Conservation (phyloP, 2,329 filamentous ascomycete genomes). For the Cladorrhinum sp. region DNA sequence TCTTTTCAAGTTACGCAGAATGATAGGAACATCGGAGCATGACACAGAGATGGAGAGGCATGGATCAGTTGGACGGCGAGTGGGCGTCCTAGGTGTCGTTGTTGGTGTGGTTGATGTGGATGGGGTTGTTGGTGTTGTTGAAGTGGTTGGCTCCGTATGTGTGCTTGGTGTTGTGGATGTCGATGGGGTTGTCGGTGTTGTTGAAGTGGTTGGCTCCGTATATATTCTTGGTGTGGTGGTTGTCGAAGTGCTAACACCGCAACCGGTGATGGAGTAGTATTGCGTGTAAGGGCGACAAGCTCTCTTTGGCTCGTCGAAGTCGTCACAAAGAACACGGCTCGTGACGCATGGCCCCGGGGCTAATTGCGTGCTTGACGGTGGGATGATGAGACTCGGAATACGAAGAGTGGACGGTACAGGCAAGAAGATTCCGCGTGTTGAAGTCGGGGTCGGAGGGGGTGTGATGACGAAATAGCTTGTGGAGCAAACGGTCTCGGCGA, state of each 20-base stretch:
- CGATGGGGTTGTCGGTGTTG: neutral
- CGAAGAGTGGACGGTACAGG: neutral
- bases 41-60: neutral
- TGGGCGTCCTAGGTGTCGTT: neutral
- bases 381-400: neutral
- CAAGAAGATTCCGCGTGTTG: neutral
- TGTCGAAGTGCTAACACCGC: neutral
- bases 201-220: neutral
- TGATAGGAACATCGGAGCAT: neutral
- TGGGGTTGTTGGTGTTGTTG: neutral
- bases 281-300: neutral
- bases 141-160: no score
- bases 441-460: neutral
- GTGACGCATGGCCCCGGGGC: neutral
- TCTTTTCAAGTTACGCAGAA: neutral
- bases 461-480: conserved; percentile 2
- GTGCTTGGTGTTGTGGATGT: neutral
- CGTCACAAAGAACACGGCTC: neutral
- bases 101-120: neutral
- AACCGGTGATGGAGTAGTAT: neutral
- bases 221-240: neutral
- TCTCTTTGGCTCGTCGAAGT: neutral
- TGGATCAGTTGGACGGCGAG: neutral
- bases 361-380: neutral
- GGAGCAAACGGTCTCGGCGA: neutral